A percentile compares a stretch with the other conserved stretches of the same genome.
phyloP scores from a whole-genome alignment of 106 monocot genomes.

The Dendrobium huoshanense region DNA sequence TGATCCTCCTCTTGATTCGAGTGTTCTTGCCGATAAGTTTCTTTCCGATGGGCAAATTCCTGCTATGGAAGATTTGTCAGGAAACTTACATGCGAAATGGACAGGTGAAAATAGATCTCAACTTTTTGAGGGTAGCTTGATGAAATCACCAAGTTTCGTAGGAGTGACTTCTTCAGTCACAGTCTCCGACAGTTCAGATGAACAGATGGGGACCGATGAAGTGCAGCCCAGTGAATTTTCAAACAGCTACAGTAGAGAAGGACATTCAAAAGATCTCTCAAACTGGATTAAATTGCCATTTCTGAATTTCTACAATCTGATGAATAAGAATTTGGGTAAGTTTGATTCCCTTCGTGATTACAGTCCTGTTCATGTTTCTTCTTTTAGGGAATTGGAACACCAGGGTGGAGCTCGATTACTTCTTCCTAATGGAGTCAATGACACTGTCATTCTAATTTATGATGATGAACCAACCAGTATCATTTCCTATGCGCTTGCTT shows the following conservation, averaged over 20 bases:
- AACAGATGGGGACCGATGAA: conserved; percentile 9
- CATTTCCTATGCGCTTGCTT: conserved; percentile 68
- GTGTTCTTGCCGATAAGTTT: conserved; percentile 28
- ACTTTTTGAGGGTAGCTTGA: conserved; percentile 7
- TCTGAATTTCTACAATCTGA: conserved; percentile 30
- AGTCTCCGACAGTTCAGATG: conserved; percentile 18
- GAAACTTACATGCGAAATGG: conserved; percentile 75
- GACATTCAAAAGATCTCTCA: conserved; percentile 16
- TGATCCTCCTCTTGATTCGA: conserved; percentile 26
- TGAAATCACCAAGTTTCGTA: conserved; percentile 8
- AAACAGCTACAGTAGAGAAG: conserved; percentile 7
- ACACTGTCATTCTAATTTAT: conserved; percentile 57
- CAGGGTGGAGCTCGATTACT: conserved; percentile 47
- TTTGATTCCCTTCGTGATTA: conserved; percentile 34
- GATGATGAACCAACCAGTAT: conserved; percentile 90
- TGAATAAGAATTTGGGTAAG: conserved; percentile 35
- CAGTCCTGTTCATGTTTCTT: conserved; percentile 42
- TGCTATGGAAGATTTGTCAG: conserved; percentile 41
- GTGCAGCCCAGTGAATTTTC: background rate
- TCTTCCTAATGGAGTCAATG: conserved; percentile 60
- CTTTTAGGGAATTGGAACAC: conserved; percentile 37
- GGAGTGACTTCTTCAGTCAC: conserved; percentile 4
- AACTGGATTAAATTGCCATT: conserved; percentile 47
- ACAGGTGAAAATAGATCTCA: conserved; percentile 45
- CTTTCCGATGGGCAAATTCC: conserved; percentile 67